Base-by-base conservation (phyloP, 2,329 filamentous ascomycete species). In the Neopestalotiopsis clavispora region DNA sequence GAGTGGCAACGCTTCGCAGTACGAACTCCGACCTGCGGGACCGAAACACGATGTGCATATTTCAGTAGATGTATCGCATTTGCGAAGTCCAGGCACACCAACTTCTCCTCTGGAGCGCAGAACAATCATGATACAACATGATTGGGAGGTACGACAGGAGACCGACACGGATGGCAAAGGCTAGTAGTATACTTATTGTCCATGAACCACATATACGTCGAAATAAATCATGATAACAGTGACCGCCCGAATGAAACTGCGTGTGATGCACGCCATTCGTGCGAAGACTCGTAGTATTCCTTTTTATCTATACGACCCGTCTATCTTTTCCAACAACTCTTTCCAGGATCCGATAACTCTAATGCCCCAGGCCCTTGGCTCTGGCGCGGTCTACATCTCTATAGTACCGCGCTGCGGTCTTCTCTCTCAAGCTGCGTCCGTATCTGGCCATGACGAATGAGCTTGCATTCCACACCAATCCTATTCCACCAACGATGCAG, bases 401-500 rank as follows among this genome's bases (percentile, higher is more conserved):
- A 69, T 75, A 78, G 58, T 78, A 78, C 40, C 74, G 70, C 3
- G 74, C 67, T 34, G 75, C 72, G 65, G 75, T 78, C 68, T 58
- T 64, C 69, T 78, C 74, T 45, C 77, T 72, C 34, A 77, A 70
- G 63, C 20, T 69, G 73, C 77, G 78, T 13, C 77, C 77, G 71
- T 74, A 78, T 38, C 71, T 73, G 49, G 78, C 71, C 76, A 78
- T 78, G 58, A 77, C 63, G 61, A 78, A 63, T 49, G 76, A 77
- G 40, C 75, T 74, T 12, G 69, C 71, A 59, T 76, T 78, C 14
- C 78, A 75, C 13, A 72, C 74, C 63, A 78, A 59, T 4, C 75
- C 77, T 9, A 78, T 74, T 62, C 78, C 77, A 4, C 75, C 76
- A 28, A 75, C 74, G 65, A 73, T 78, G 14, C 84, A 77, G 63